Conservation (phyloP, 2,329 filamentous ascomycete species). For the Drechmeria coniospora region DNA sequence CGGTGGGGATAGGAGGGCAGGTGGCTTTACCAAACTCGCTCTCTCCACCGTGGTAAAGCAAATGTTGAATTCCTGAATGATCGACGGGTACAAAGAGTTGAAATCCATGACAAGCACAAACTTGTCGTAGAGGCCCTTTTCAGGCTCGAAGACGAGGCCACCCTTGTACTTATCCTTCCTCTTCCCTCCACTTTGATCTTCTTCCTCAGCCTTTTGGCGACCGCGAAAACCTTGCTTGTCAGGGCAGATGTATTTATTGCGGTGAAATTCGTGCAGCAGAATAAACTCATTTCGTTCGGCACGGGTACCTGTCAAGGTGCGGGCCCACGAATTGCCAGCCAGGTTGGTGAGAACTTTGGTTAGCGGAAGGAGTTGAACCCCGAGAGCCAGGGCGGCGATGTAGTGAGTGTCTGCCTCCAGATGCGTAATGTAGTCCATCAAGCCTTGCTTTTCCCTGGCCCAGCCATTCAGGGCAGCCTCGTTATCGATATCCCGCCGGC, state of each 20-base stretch:
- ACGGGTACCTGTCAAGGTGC: conserved; percentile 86
- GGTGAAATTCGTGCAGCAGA: conserved; percentile 89
- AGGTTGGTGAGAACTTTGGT: conserved; percentile 94
- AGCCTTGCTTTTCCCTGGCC: conserved; percentile 60
- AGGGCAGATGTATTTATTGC: conserved; percentile 94
- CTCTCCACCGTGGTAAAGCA: conserved; percentile 97
- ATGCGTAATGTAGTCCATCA: conserved; percentile 88
- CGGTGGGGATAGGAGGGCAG: too few relatives aligned
- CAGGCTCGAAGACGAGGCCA: conserved; percentile 93
- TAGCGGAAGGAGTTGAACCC: conserved; percentile 80
- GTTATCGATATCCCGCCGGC: conserved; percentile 73
- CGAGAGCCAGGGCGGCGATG: conserved; percentile 77
- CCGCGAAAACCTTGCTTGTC: conserved; percentile 79
- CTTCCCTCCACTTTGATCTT: conserved; percentile 53
- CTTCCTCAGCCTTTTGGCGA: conserved; percentile 57
- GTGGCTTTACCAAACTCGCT: conserved; percentile 43
- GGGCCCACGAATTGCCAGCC: conserved; percentile 95
- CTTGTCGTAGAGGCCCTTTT: conserved; percentile 95
- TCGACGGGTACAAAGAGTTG: conserved; percentile 95
- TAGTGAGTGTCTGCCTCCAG: conserved; percentile 94
- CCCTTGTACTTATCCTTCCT: conserved; percentile 99
- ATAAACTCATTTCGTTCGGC: conserved; percentile 99
- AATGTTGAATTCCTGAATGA: conserved; percentile 98
- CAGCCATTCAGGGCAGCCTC: conserved; percentile 76
- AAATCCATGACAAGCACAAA: conserved; percentile 99